Percentiles rank a stretch among this genome's conserved stretches.
phyloP scores from a whole-genome alignment of 192 early-diverging fungal genomes.

The Helicostylum pulchrum region DNA sequence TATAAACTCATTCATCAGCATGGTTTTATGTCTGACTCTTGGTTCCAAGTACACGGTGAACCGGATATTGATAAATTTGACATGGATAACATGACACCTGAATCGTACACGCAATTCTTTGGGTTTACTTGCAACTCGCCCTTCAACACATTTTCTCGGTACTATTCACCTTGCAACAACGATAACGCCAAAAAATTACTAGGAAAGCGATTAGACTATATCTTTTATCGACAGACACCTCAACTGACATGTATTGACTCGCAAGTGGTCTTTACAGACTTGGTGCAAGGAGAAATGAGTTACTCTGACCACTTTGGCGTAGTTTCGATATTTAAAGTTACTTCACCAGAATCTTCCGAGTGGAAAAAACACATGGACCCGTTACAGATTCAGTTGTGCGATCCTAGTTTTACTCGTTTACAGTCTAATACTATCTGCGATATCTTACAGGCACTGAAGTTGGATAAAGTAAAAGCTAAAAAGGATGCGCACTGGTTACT shows the following conservation, averaged over 20 bases:
- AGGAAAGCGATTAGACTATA: conserved; percentile 52
- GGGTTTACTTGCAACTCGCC: conserved; percentile 55
- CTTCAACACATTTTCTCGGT: conserved; percentile 49
- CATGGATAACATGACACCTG: not conserved
- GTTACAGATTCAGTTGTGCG: no score
- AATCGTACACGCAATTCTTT: conserved; percentile 25
- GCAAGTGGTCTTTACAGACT: conserved; percentile 31
- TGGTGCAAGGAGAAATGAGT: conserved; percentile 22
- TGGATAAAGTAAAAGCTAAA: no score
- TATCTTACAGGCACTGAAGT: no score
- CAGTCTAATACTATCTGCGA: no score
- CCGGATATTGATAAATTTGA: not conserved
- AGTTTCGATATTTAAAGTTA: conserved; percentile 38
- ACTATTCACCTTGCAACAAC: conserved; percentile 29
- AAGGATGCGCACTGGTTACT: no score
- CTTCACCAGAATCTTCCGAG: no score
- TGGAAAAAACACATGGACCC: no score
- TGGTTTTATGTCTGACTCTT: conserved; percentile 47
- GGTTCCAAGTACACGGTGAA: conserved; percentile 29
- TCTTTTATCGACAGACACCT: conserved; percentile 45
- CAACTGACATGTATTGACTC: conserved; percentile 38
- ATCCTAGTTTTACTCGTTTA: no score
- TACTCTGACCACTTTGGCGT: conserved; percentile 57
- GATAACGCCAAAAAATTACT: conserved; percentile 14
- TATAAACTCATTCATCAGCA: conserved; percentile 38